Evolutionary conservation across 106 monocot genomes (phyloP), one percentile per base, ranked within the genome.

Genomic region (Dendrobium nobile): DNA sequence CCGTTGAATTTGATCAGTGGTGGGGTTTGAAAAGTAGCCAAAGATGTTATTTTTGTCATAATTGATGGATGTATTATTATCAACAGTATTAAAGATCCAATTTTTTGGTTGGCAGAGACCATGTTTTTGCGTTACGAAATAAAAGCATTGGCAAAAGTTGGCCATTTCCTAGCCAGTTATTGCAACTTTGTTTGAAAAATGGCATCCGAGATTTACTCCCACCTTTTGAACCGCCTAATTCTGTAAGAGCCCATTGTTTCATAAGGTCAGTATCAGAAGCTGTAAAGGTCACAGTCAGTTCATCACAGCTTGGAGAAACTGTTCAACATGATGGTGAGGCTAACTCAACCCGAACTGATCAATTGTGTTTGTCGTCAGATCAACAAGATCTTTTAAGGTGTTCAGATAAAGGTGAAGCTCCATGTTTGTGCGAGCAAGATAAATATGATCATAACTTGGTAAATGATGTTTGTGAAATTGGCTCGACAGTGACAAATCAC

Each of bases 221-320:
- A 37, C 97, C 94, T 24, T 91, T 98, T 64, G 89, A 98, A 72
- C 92, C 92, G n/a, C 89, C 97, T 17, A 80, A 83, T 88, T 61
- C 88, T 77, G 82, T 88, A 77, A 89, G 82, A 89, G 51, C 80
- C 16, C 77, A 70, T 56, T 79, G 67, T 47, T 43, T 15, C 28
- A 19, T 11, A 42, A 55, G 17, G 27, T 17, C 47, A 48, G 8
- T 45, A 47, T 47, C 76, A 76, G 48, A 41, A 74, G 33, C 74
- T n/a, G 41, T 27, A 41, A 75, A 75, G 74, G 41, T 44, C 5
- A 5, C 74, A 75, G 11, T 37, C 40, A 40, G 40, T 72, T 41
- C 74, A 75, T 42, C 15, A 42, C 74, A 75, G 15, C 16, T 40
- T 37, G 40, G 15, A 72, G 33, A 72, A 11, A 70, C 37, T 74